These are phyloP conservation scores for Huntiella decipiens DNA, from an alignment of 2,329 filamentous ascomycete genomes.

Conservation along the genomic window DNA sequence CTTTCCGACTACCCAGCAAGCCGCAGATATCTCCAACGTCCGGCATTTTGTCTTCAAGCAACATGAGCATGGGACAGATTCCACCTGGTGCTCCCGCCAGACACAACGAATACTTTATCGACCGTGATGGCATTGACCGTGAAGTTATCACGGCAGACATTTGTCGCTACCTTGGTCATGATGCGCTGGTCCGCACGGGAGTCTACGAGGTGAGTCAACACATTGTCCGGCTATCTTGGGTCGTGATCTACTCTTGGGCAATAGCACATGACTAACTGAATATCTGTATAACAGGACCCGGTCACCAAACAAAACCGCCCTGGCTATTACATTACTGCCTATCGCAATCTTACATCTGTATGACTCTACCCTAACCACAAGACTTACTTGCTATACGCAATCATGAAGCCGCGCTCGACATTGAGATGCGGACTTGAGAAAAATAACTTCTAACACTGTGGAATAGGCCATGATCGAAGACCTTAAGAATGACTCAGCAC, in stretches of 20 bases:
- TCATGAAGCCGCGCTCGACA: no score
- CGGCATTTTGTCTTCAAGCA: no score
- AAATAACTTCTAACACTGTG: conserved; percentile 11
- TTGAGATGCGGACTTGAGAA: no score
- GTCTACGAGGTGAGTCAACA: conserved; percentile 44
- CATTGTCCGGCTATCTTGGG: not conserved
- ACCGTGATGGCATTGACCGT: conserved; percentile 11
- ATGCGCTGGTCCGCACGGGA: conserved; percentile 59
- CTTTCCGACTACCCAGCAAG: no score
- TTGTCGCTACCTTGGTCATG: conserved; percentile 66
- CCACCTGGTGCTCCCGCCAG: conserved; percentile 5
- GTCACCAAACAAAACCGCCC: conserved; percentile 40
- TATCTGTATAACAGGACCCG: conserved; percentile 25
- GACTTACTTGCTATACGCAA: no score
- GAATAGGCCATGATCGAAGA: conserved; percentile 42
- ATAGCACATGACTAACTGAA: not conserved
- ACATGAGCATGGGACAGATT: conserved; percentile 4
- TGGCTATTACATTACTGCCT: conserved; percentile 63
- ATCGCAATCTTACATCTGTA: conserved; percentile 61
- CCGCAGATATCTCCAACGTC: no score
- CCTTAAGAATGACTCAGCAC: conserved; percentile 40
- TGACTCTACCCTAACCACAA: conserved; percentile 18
- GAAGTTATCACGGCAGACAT: conserved; percentile 74
- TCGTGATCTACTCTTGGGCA: not conserved
- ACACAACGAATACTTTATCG: conserved; percentile 10